Conservation (phyloP, 1,284 basidiomycete species). For the Ceratobasidium sp. region DNA sequence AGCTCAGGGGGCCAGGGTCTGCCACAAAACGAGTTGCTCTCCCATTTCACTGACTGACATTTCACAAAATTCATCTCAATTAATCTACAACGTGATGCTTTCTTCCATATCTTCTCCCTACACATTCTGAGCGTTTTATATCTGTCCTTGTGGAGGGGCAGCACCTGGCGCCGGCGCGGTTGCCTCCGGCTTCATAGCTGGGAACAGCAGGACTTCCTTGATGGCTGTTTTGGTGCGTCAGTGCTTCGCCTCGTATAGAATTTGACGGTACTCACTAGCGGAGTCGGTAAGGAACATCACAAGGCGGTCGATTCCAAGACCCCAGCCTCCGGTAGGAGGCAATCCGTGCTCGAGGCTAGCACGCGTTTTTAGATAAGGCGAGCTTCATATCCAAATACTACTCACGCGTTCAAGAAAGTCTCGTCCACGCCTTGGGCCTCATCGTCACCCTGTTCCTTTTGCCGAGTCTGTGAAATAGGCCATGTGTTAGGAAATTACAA, state of each 20-base stretch:
- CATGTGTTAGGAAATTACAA: slow-evolving; percentile 28
- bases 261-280: slow-evolving; percentile 64
- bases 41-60: neutral
- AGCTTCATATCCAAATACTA: slow-evolving; percentile 41
- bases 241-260: neutral
- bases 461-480: slow-evolving; percentile 61
- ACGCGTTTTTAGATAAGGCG: slow-evolving; percentile 1
- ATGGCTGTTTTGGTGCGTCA: slow-evolving; percentile 63
- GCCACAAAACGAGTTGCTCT: neutral
- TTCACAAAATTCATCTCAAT: neutral
- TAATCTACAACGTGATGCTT: too few species aligned
- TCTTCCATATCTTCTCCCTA: neutral
- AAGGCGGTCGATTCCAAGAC: slow-evolving; percentile 89
- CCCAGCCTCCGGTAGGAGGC: slow-evolving; percentile 97
- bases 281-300: slow-evolving; percentile 97
- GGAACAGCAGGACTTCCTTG: slow-evolving; percentile 90
- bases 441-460: slow-evolving; percentile 97
- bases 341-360: slow-evolving; percentile 92
- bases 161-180: slow-evolving; percentile 18
- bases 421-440: slow-evolving; percentile 98
- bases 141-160: slow-evolving; percentile 13
- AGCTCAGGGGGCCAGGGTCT: slow-evolving; percentile 27
- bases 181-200: slow-evolving; percentile 80
- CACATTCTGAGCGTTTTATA: neutral
- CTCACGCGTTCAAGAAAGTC: slow-evolving; percentile 89